These are phyloP conservation scores for Coelomomyces lativittatus DNA, from an alignment of 371 early-diverging fungal genomes.

Conservation along the genomic window DNA sequence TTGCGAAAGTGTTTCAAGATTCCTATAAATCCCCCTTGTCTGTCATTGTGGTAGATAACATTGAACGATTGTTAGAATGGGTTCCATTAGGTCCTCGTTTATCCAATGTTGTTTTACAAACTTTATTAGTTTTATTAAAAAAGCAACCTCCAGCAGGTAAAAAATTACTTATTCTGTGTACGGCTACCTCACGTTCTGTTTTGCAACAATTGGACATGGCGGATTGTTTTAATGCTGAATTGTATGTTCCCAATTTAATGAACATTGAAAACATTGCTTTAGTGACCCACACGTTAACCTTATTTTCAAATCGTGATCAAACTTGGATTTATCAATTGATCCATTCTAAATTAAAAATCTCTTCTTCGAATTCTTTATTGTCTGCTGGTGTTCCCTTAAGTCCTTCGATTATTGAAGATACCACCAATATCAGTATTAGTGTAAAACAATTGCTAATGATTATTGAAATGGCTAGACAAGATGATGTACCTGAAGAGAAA, in stretches of 20 bases:
- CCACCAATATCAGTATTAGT: constrained; percentile 26
- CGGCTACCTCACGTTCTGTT: constrained; percentile 58
- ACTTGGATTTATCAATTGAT: constrained; percentile 29
- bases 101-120: constrained; percentile 89
- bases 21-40: constrained; percentile 93
- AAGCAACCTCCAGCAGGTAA: constrained; percentile 66
- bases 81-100: constrained; percentile 96
- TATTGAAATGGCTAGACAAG: constrained; percentile 73
- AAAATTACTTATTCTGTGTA: constrained; percentile 60
- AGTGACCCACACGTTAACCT: constrained; percentile 42
- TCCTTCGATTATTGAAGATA: not conserved
- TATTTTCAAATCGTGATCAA: constrained; percentile 19
- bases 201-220: constrained; percentile 72
- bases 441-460: constrained; percentile 77
- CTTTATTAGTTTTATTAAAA: constrained; percentile 74
- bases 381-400: too few relatives aligned
- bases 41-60: constrained; percentile 89
- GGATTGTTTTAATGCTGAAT: constrained; percentile 63
- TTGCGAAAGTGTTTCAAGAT: constrained; percentile 87
- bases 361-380: too few relatives aligned
- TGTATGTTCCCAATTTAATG: constrained; percentile 60
- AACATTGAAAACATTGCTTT: constrained; percentile 45
- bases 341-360: constrained; percentile 28
- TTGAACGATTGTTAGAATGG: constrained; percentile 93
- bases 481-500: constrained; percentile 27